These are phyloP conservation scores for Paraurostyla sp. DNA, from an alignment of 73 alveolate genomes.

Conservation along the genomic window DNA sequence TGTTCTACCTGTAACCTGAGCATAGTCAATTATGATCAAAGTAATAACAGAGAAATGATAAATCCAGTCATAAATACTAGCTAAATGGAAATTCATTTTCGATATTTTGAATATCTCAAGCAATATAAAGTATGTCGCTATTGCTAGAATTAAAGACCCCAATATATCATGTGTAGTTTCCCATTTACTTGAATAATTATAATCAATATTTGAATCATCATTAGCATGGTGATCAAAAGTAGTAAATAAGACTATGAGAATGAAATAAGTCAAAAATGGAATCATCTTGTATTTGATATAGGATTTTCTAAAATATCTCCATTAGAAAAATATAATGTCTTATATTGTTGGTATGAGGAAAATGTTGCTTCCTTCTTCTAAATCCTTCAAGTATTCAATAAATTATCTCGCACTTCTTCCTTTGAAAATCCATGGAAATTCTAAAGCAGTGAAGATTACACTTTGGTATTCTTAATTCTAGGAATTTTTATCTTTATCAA, in stretches of 20 bases:
- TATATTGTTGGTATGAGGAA: background rate
- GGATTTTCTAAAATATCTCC: background rate
- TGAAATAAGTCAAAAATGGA: background rate
- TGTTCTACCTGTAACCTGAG: background rate
- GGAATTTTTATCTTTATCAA: background rate
- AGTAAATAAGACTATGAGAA: background rate
- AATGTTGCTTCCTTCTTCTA: background rate
- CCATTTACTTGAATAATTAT: background rate
- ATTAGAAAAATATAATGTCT: conserved; percentile 16
- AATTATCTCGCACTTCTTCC: conserved; percentile 21
- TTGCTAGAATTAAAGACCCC: background rate
- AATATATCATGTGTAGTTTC: background rate
- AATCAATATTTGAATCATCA: background rate
- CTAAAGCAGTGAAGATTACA: conserved; percentile 25
- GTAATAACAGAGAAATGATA: background rate
- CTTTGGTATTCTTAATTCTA: background rate
- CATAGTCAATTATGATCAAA: background rate
- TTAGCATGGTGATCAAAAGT: background rate
- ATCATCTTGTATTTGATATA: background rate
- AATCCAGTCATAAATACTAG: background rate
- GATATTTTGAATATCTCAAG: background rate
- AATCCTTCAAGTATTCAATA: background rate
- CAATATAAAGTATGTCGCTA: background rate
- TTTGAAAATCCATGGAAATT: conserved; percentile 34
- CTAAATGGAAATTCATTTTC: background rate